Percentiles rank a stretch among this genome's conserved stretches.
Conservation (phyloP, 345 rosid genomes). For the Hibiscus syriacus region DNA sequence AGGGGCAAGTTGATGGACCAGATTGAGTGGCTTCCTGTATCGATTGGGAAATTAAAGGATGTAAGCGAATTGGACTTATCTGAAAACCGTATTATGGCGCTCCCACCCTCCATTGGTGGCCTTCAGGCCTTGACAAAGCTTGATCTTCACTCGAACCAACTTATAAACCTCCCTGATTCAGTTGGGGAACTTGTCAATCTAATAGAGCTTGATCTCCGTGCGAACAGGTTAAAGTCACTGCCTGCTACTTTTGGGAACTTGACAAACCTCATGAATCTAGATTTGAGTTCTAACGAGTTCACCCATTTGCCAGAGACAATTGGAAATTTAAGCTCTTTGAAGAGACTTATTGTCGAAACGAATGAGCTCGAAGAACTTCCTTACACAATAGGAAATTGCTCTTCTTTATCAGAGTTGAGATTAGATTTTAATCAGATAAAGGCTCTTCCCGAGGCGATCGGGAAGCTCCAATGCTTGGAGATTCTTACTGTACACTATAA, state of each 20-base stretch:
- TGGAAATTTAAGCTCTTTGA: slow-evolving; percentile 39
- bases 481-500: slow-evolving; percentile 53
- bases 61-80: slow-evolving; percentile 44
- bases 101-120: slow-evolving; percentile 36
- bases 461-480: slow-evolving; percentile 42
- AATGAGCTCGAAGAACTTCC: slow-evolving; percentile 62
- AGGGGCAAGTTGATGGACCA: slow-evolving; percentile 51
- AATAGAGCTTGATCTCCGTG: slow-evolving; percentile 48
- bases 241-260: slow-evolving; percentile 48
- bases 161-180: slow-evolving; percentile 52
- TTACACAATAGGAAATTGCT: slow-evolving; percentile 49
- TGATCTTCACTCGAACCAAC: slow-evolving; percentile 51
- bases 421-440: slow-evolving; percentile 54
- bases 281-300: slow-evolving; percentile 47
- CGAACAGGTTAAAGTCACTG: slow-evolving; percentile 41
- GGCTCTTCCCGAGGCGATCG: slow-evolving; percentile 65
- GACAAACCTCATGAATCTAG: slow-evolving; percentile 33
- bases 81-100: slow-evolving; percentile 56
- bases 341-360: slow-evolving; percentile 40
- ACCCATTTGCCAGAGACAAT: slow-evolving; percentile 38
- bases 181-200: slow-evolving; percentile 45
- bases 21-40: slow-evolving; percentile 62
- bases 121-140: slow-evolving; percentile 44
- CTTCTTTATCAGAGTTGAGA: slow-evolving; percentile 38
- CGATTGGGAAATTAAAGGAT: slow-evolving; percentile 45